These are phyloP conservation scores for Gleditsia sinensis DNA, from an alignment of 306 rosid species.

Conservation along the genomic window DNA sequence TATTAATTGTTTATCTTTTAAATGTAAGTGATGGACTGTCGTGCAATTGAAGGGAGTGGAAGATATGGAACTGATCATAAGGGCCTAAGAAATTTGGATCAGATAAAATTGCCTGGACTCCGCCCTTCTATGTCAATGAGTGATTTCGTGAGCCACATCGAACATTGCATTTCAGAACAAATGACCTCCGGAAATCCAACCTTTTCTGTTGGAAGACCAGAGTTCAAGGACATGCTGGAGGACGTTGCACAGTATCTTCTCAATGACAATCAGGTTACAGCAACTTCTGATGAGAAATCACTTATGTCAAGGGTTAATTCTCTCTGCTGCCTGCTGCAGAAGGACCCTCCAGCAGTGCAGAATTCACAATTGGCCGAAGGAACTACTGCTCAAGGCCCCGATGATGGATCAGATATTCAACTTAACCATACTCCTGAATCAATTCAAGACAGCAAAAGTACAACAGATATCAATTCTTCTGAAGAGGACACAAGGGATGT, in stretches of 20 bases:
- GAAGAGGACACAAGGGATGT: slow-evolving; percentile 50
- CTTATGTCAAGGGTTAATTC: slow-evolving; percentile 91
- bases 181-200: slow-evolving; percentile 54
- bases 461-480: slow-evolving; percentile 36
- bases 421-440: slow-evolving; percentile 28
- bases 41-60: slow-evolving; percentile 61
- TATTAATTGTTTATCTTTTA: slow-evolving; percentile 27
- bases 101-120: slow-evolving; percentile 70
- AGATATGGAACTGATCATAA: slow-evolving; percentile 59
- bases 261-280: slow-evolving; percentile 63
- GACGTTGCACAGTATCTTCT: slow-evolving; percentile 75
- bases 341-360: slow-evolving; percentile 58
- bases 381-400: slow-evolving; percentile 34
- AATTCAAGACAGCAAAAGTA: slow-evolving; percentile 24
- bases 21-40: slow-evolving; percentile 47
- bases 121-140: slow-evolving; percentile 77
- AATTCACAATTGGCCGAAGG: slow-evolving; percentile 40
- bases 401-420: slow-evolving; percentile 42
- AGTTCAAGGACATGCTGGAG: slow-evolving; percentile 62
- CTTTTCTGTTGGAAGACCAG: slow-evolving; percentile 47
- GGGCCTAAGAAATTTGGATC: slow-evolving; percentile 58
- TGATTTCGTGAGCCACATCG: slow-evolving; percentile 74
- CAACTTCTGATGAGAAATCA: slow-evolving; percentile 76
- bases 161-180: slow-evolving; percentile 72
- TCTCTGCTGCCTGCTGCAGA: slow-evolving; percentile 80